Conservation (phyloP, 192 early-diverging fungal genomes). For the Backusella westeae region DNA sequence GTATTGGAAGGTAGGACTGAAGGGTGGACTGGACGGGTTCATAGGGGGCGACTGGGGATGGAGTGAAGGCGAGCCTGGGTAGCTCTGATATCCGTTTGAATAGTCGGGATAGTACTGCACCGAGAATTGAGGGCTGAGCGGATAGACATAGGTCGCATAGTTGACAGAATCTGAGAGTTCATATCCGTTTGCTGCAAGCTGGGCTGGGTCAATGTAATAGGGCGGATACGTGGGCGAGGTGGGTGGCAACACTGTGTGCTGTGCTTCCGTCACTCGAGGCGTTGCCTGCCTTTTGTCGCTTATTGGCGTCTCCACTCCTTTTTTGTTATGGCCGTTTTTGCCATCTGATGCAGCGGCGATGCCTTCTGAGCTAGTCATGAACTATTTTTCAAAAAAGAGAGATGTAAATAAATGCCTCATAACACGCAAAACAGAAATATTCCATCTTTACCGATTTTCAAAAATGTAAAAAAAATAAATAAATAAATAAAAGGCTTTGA, state of each 20-base stretch:
- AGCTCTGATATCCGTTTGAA: conserved; percentile 34
- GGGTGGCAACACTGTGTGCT: background rate
- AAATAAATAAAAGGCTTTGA: background rate
- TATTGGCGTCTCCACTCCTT: background rate
- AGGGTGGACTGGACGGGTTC: conserved; percentile 40
- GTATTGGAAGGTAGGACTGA: conserved; percentile 38
- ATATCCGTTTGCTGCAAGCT: conserved; percentile 14
- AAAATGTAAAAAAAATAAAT: background rate
- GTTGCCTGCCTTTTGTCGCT: background rate
- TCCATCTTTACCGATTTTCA: background rate
- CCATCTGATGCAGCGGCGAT: conserved; percentile 6
- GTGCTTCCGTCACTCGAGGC: background rate
- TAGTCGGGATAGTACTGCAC: conserved; percentile 42
- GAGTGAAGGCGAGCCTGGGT: conserved; percentile 44
- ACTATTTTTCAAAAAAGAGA: background rate
- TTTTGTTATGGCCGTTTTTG: background rate
- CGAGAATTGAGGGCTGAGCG: conserved; percentile 41
- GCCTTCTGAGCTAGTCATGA: conserved; percentile 5
- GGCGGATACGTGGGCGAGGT: conserved; percentile 19
- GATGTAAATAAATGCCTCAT: background rate
- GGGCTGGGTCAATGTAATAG: conserved; percentile 15
- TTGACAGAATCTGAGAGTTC: conserved; percentile 11
- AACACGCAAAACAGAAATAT: background rate
- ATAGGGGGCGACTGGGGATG: conserved; percentile 45
- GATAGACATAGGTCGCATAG: conserved; percentile 35